Evolutionary conservation across 352 stramenopile genomes (phyloP).

Genomic region (Paralagenidium karlingii): DNA sequence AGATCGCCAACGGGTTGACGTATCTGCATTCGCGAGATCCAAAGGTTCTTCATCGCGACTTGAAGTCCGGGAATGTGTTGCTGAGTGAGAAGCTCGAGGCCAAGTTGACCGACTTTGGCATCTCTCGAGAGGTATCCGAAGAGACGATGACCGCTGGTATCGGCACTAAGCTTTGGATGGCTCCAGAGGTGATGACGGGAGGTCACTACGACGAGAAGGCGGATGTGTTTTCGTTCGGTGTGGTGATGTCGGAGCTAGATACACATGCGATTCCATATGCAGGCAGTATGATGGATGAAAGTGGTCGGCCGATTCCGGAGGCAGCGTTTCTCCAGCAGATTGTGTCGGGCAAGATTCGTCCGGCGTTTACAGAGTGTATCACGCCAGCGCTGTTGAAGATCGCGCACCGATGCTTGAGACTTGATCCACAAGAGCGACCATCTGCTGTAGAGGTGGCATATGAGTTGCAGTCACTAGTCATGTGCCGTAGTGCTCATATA

Average conservation of each 20-base stretch:
- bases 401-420: conserved; percentile 17
- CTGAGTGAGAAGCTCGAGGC: conserved; percentile 24
- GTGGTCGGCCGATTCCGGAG: conserved; percentile 19
- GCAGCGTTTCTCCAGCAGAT: conserved; percentile 41
- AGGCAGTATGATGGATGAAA: conserved; percentile 33
- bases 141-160: conserved; percentile 58
- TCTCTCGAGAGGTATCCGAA: conserved; percentile 43
- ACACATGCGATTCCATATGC: conserved; percentile 38
- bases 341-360: conserved; percentile 26
- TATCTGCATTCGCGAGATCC: conserved; percentile 49
- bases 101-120: conserved; percentile 48
- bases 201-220: conserved; percentile 40
- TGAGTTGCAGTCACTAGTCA: too few species aligned
- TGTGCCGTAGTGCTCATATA: too few species aligned
- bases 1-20: conserved; percentile 43
- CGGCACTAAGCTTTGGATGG: conserved; percentile 45
- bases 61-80: conserved; percentile 56
- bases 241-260: conserved; percentile 49
- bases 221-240: conserved; percentile 50
- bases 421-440: conserved; percentile 19
- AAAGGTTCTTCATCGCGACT: conserved; percentile 48
- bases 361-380: conserved; percentile 21
- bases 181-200: conserved; percentile 37
- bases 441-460: too few species aligned
- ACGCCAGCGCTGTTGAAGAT: conserved; percentile 18